phyloP scores from a whole-genome alignment of 768 basidiomycete genomes.

The Hortiboletus campestris region DNA sequence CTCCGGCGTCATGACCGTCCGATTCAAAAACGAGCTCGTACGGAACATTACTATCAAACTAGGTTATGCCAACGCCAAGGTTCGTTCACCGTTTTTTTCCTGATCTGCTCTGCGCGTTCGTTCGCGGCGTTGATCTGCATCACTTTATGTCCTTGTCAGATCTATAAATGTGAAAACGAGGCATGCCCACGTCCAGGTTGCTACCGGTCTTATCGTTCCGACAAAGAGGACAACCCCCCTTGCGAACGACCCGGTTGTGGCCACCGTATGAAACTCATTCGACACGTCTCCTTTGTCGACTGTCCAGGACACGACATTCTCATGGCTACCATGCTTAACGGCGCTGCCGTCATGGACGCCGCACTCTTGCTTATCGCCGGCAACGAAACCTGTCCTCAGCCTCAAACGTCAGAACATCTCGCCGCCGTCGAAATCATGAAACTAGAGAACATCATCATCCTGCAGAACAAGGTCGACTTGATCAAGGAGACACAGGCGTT shows the following conservation, averaged over 20 bases:
- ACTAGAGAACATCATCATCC: slow-evolving; percentile 93
- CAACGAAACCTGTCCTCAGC: slow-evolving; percentile 98
- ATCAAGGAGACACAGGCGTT: slow-evolving; percentile 93
- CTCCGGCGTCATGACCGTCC: slow-evolving; percentile 95
- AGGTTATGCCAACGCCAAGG: slow-evolving; percentile 98
- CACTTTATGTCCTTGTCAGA: slow-evolving; percentile 46
- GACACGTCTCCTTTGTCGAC: slow-evolving; percentile 99
- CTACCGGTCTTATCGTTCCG: slow-evolving; percentile 90
- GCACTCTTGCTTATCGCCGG: slow-evolving; percentile 93
- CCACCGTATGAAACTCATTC: slow-evolving; percentile 84
- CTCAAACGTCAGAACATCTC: slow-evolving; percentile 97
- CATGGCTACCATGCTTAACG: slow-evolving; percentile 99
- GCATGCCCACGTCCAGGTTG: slow-evolving; percentile 92
- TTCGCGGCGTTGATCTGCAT: neutral
- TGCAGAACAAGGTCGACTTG: slow-evolving; percentile 98
- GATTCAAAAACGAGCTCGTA: slow-evolving; percentile 99
- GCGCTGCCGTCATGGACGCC: slow-evolving; percentile 99
- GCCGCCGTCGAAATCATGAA: slow-evolving; percentile 99
- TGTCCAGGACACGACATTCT: slow-evolving; percentile 98
- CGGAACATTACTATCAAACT: slow-evolving; percentile 99
- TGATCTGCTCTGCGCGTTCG: neutral
- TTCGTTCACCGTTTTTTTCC: slow-evolving; percentile 37
- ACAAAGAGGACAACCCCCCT: slow-evolving; percentile 90
- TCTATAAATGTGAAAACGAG: slow-evolving; percentile 96
- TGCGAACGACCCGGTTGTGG: slow-evolving; percentile 94